These are phyloP conservation scores for Chalciporus pseudorubinellus DNA, from an alignment of 768 basidiomycete species.

Conservation along the genomic window DNA sequence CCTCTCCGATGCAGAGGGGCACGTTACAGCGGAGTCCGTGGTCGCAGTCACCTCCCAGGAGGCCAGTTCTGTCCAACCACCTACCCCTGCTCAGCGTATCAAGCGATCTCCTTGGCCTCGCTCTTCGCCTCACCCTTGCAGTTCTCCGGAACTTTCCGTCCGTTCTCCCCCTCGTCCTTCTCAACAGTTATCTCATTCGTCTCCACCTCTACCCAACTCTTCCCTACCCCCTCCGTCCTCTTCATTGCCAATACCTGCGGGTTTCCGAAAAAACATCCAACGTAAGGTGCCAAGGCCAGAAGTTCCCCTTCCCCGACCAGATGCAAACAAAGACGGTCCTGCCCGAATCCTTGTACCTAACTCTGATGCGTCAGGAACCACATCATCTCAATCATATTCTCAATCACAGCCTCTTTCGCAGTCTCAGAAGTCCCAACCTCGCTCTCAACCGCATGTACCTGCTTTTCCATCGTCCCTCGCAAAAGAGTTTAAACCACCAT, in stretches of 20 bases:
- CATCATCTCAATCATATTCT: slow-evolving; percentile 33
- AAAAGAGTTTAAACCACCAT: slow-evolving; percentile 19
- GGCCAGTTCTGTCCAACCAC: slow-evolving; percentile 20
- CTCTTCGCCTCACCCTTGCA: slow-evolving; percentile 4
- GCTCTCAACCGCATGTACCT: slow-evolving; percentile 6
- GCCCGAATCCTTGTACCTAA: slow-evolving; percentile 52
- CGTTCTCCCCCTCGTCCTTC: slow-evolving; percentile 1
- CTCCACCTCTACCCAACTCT: slow-evolving; percentile 13
- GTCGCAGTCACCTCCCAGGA: slow-evolving; percentile 6
- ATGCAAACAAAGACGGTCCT: slow-evolving; percentile 32
- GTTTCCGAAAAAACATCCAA: slow-evolving; percentile 28
- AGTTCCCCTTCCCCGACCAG: slow-evolving; percentile 31
- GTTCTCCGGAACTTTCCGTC: slow-evolving; percentile 7
- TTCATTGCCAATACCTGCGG: slow-evolving; percentile 3
- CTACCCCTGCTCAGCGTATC: slow-evolving; percentile 30
- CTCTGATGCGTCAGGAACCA: slow-evolving; percentile 48
- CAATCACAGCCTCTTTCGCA: slow-evolving; percentile 26
- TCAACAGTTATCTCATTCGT: slow-evolving; percentile 7
- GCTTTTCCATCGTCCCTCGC: slow-evolving; percentile 18
- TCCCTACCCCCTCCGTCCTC: slow-evolving; percentile 9
- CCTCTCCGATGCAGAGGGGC: slow-evolving; percentile 15
- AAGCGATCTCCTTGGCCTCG: slow-evolving; percentile 4
- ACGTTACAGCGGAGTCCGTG: background rate
- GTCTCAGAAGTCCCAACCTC: slow-evolving; percentile 32
- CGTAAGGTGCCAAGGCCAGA: slow-evolving; percentile 50